Base-by-base conservation (phyloP, 139 green algal species). In the Deuterostichococcus epilithicus region DNA sequence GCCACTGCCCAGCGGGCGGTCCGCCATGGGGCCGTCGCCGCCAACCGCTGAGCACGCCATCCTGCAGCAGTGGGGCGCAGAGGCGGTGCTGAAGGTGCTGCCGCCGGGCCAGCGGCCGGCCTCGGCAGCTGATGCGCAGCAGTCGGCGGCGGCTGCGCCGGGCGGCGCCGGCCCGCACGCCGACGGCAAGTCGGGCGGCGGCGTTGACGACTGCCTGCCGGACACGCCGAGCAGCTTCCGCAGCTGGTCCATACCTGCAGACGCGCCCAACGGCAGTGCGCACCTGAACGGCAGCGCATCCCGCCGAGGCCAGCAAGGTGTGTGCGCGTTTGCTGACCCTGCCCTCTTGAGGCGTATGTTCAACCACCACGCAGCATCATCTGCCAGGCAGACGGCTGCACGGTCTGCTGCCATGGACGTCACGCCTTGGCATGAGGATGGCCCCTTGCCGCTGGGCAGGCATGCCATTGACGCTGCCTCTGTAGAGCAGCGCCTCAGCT, bases 21-120 rank as follows among this genome's bases (percentile, higher is more conserved):
- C 15, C 45, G 45, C 45, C 45, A 18, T 18, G 18, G 45, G 45
- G 15, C 59, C 15, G 23, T 71, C 42, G 47, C 39, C 22, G 58
- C 58, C 18, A 36, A 28, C 33, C 60, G 77, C 82, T 34, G 77
- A 83, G 23, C 78, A 89, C 36, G 66, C 66, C 0, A 30, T 89
- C 35, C 73, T 89, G 42, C 76, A 73, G 39, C 85, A 89, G 60
- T 89, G 85, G 85, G 85, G 88, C 66, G 37, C 70, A 18, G 38
- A 75, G 1, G 69, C 82, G 30, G 68, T 44, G 1, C 38, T 88
- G 15, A 52, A 35, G 33, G 67, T 89, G 36, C 76, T 85, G 32
- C 85, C 84, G 5, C 78, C 73, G 23, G 78, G 83, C 3, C 78
- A 68, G 78, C n/a, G 32, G 68, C 35, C 34, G 35, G 68, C 28